Evolutionary conservation across 2,329 filamentous ascomycete species (phyloP), one percentile per base, ranked within the genome.

Genomic region (Aspergillus phoenicis): DNA sequence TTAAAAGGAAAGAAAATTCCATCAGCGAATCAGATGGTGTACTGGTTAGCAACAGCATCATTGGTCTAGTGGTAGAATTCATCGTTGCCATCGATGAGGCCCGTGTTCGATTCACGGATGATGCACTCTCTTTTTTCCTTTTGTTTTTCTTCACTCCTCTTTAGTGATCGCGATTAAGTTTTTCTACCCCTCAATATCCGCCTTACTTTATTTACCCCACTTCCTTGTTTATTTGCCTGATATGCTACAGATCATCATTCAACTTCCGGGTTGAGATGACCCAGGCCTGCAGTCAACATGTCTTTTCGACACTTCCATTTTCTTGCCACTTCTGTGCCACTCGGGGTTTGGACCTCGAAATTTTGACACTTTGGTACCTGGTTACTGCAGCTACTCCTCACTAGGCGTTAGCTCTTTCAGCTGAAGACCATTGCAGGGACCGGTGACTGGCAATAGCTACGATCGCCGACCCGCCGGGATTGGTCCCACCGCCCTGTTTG

Each of bases 91-190:
- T 78, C 76, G 76, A 78, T 70, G 76, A 78, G 76, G 75, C 75
- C 75, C 76, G 76, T 76, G 76, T 78, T 78, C 76, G 76, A 78
- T 78, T 78, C 76, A 76, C 76, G 76, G 76, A 77, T 76, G 75
- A 77, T 78, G 76, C 76, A 78, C 11, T 17, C 2, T 4, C 4
- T 24, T 4, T 11, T 43, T 43, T 22, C n/a, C 11, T 20, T 20
- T 11, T 17, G n/a, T 17, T n/a, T 17, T 20, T 20, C 20, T 20
- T 13, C 8, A 17, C 17, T 6, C 39, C 3, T 2, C 39, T 8
- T 4, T 43, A 11, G 4, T 36, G 33, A 36, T 36, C 33, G 5
- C 4, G 5, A 36, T 5, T 6, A 13, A 11, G 13, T 3, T 4
- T 4, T 4, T 30, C 4, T 30, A 30, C 28, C 28, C 28, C 28